Evolutionary conservation across 2,329 filamentous ascomycete genomes (phyloP), one percentile per base, ranked within the genome.

Genomic region (Xylariaceae sp.): DNA sequence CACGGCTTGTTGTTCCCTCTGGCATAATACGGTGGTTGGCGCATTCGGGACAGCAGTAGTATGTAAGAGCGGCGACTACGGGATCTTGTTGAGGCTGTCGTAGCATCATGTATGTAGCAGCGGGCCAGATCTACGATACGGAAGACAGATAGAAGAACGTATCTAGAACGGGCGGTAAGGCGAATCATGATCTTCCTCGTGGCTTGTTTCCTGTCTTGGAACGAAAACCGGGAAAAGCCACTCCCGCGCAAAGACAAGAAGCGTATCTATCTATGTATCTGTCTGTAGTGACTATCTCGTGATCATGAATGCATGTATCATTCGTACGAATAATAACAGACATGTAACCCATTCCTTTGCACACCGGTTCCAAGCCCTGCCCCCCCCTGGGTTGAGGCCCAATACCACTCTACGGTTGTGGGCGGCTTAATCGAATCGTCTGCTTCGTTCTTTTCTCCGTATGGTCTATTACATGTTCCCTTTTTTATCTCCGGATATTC

Each of bases 251-350:
- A 51, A 13, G 52, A 50, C 11, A 15, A 35, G 8, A 15, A 34
- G 47, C 15, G 8, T 11, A 44, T 13, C 4, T 13, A 44, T 44
- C 42, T 17, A 18, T 18, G 17, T 18, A 18, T 18, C 17, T 10
- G 13, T 10, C 37, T 42, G 37, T 42, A 42, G 13, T 13, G 23
- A 30, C 23, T 30, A 45, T 35, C 61, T 58, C 53, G 51, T 59
- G 56, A 61, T 30, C 54, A 47, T 50, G 30, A 53, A 50, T 47
- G 51, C 53, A 61, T 61, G 59, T 52, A 44, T 30, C 17, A 52
- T 56, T 61, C 18, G 51, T 52, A 51, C 39, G 47, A 51, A 56
- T 10, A 42, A 42, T 10, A 42, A 17, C 15, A 15, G 34, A 34
- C 42, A 13, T 45, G 42, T 45, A 45, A 7, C 42, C 15, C 8